phyloP scores from a whole-genome alignment of 2,329 filamentous ascomycete genomes.

The Ceratocystis smalleyi region DNA sequence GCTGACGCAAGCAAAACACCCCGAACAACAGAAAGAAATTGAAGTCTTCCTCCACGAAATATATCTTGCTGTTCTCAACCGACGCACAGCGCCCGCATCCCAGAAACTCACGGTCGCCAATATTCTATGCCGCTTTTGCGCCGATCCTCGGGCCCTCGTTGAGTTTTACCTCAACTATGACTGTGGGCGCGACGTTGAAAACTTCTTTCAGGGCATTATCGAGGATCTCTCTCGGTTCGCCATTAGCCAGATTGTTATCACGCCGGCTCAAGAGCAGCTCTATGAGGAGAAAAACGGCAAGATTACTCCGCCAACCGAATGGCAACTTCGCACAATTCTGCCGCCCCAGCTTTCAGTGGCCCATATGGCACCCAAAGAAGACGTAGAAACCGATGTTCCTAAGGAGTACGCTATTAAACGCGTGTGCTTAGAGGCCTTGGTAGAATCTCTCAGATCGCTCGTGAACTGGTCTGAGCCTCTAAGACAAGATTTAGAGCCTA shows the following conservation, averaged over 20 bases:
- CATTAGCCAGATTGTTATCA: conserved; percentile 61
- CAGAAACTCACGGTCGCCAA: conserved; percentile 88
- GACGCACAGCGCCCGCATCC: conserved; percentile 67
- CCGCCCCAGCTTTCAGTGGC: conserved; percentile 75
- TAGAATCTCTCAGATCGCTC: conserved; percentile 75
- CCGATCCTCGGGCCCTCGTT: conserved; percentile 74
- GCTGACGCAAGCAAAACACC: too few species aligned
- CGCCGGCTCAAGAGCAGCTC: conserved; percentile 61
- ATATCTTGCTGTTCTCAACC: conserved; percentile 80
- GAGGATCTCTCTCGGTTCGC: conserved; percentile 85
- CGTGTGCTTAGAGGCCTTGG: conserved; percentile 70
- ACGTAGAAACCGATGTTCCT: conserved; percentile 56
- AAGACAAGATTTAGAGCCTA: conserved; percentile 37
- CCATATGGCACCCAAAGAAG: conserved; percentile 47
- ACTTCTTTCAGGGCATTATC: conserved; percentile 90
- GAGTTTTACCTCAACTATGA: conserved; percentile 98
- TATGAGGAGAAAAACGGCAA: conserved; percentile 67
- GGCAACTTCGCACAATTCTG: conserved; percentile 72
- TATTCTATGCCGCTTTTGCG: conserved; percentile 68
- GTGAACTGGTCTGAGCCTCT: conserved; percentile 72
- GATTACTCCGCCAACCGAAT: conserved; percentile 49
- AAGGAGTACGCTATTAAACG: conserved; percentile 86
- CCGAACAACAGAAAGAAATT: conserved; percentile 59
- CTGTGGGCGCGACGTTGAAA: conserved; percentile 87
- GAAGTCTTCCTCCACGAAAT: conserved; percentile 98